These are phyloP conservation scores for Podospora comata DNA, from an alignment of 495 filamentous ascomycete genomes.

Conservation along the genomic window DNA sequence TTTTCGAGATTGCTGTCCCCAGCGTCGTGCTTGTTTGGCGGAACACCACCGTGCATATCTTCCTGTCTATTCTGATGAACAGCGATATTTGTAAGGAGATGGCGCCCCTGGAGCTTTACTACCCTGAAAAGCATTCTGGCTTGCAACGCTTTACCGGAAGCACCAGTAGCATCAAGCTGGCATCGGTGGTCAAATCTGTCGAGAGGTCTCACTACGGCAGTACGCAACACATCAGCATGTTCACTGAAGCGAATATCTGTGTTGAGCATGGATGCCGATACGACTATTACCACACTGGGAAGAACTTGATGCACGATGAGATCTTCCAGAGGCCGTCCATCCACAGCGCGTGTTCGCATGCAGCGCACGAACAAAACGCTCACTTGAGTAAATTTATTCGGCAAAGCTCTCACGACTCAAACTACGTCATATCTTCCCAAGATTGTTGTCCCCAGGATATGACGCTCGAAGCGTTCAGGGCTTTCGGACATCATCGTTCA, in stretches of 20 bases:
- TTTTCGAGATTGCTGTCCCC: conserved; percentile 59
- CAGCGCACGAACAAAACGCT: background rate
- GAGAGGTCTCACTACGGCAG: conserved; percentile 19
- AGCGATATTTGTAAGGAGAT: background rate
- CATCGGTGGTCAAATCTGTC: conserved; percentile 17
- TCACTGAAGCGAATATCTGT: conserved; percentile 40
- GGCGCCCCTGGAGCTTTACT: background rate
- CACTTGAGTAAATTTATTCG: conserved; percentile 19
- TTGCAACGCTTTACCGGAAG: background rate
- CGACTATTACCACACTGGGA: conserved; percentile 29
- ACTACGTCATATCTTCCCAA: conserved; percentile 49
- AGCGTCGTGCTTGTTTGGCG: conserved; percentile 51
- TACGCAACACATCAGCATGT: conserved; percentile 17
- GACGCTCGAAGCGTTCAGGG: conserved; percentile 50
- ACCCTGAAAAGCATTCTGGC: background rate
- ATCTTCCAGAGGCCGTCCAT: background rate
- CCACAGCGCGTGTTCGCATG: conserved; percentile 16
- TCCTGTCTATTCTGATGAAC: conserved; percentile 38
- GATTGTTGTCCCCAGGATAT: conserved; percentile 39
- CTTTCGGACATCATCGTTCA: conserved; percentile 46
- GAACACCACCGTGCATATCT: conserved; percentile 45
- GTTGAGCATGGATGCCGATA: conserved; percentile 44
- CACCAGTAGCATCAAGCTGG: conserved; percentile 19
- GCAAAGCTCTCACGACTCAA: conserved; percentile 28
- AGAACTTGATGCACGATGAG: background rate